phyloP scores from a whole-genome alignment of 208 protist species.

The Acanthamoeba quina region DNA sequence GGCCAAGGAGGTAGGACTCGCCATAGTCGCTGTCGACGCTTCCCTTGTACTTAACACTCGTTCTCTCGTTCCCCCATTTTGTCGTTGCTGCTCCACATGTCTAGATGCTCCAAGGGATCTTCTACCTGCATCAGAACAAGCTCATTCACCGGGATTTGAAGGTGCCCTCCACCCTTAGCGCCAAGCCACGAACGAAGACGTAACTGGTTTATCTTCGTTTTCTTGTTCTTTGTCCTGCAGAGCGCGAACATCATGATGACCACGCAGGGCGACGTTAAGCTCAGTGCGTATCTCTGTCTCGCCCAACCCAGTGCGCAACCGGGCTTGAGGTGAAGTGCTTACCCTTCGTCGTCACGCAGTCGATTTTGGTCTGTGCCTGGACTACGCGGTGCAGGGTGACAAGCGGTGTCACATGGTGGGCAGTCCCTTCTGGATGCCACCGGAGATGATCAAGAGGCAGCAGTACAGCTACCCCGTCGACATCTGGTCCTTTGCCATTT shows the following conservation, averaged over 20 bases:
- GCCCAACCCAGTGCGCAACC: neutral
- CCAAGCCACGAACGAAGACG: neutral
- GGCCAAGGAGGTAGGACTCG: constrained; percentile 35
- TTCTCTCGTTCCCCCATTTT: neutral
- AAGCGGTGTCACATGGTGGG: constrained; percentile 74
- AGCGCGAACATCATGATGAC: constrained; percentile 84
- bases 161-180: neutral
- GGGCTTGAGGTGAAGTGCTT: neutral
- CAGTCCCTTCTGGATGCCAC: constrained; percentile 78
- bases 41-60: neutral
- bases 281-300: constrained; percentile 58
- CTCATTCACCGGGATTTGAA: constrained; percentile 82
- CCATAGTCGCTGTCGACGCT: neutral
- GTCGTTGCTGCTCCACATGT: neutral
- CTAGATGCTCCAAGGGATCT: constrained; percentile 74
- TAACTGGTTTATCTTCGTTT: neutral
- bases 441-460: constrained; percentile 77
- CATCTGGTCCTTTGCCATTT: constrained; percentile 75
- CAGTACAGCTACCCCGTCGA: constrained; percentile 59
- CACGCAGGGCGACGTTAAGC: constrained; percentile 77
- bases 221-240: neutral
- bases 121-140: constrained; percentile 76
- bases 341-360: constrained; percentile 5
- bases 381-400: constrained; percentile 20
- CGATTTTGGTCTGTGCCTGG: constrained; percentile 76